These are phyloP conservation scores for Gaultheria prostrata DNA, from an alignment of 148 eudicot species.

Conservation along the genomic window DNA sequence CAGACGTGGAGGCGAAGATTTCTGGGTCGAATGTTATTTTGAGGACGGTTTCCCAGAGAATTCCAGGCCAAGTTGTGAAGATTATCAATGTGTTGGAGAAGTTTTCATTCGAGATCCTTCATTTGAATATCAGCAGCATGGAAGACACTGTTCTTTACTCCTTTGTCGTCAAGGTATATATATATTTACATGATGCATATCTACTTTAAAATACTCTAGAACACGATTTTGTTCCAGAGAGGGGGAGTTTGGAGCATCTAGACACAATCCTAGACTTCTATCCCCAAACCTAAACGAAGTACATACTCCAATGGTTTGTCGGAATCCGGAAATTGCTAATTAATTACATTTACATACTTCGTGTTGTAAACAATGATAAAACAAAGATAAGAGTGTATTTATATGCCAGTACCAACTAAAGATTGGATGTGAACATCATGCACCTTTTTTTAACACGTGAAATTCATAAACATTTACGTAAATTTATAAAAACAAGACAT, in stretches of 20 bases:
- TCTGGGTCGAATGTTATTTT: slow-evolving; percentile 76
- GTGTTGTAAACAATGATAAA: neutral
- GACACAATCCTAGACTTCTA: too few relatives aligned
- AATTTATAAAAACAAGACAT: neutral
- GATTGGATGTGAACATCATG: neutral
- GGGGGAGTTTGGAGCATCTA: too few relatives aligned
- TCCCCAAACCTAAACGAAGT: too few relatives aligned
- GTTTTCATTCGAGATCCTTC: slow-evolving; percentile 70
- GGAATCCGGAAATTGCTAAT: too few relatives aligned
- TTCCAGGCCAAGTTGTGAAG: slow-evolving; percentile 64
- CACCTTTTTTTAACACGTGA: neutral
- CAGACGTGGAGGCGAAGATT: slow-evolving; percentile 93
- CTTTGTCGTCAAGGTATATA: slow-evolving; percentile 72
- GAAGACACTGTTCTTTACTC: slow-evolving; percentile 82
- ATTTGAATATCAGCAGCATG: slow-evolving; percentile 87
- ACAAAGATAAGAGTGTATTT: neutral
- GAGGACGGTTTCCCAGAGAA: slow-evolving; percentile 59
- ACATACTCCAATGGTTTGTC: too few relatives aligned
- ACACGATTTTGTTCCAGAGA: rapidly evolving
- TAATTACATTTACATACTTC: too few relatives aligned
- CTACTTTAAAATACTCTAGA: neutral
- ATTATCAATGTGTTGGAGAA: slow-evolving; percentile 61
- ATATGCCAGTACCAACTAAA: neutral
- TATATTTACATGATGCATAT: neutral
- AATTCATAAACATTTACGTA: neutral